Conservation (phyloP, 2,329 filamentous ascomycete species). For the Cytospora piceicola region DNA sequence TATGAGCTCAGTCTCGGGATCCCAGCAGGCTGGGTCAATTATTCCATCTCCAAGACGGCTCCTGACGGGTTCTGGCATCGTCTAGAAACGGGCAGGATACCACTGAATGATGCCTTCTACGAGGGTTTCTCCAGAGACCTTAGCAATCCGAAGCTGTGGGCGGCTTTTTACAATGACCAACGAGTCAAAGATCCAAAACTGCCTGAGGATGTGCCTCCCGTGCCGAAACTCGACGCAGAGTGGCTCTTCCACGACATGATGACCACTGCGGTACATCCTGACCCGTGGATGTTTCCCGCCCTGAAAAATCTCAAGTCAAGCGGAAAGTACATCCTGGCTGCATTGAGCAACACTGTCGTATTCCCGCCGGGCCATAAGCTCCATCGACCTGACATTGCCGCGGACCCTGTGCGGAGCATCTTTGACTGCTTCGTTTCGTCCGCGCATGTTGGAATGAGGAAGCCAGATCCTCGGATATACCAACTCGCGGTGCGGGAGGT, state of each 20-base stretch:
- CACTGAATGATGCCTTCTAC: slow-evolving; percentile 77
- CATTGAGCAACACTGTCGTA: slow-evolving; percentile 86
- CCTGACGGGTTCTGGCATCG: slow-evolving; percentile 86
- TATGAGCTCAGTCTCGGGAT: slow-evolving; percentile 80
- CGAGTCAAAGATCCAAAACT: slow-evolving; percentile 47
- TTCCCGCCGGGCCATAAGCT: slow-evolving; percentile 78
- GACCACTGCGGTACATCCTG: slow-evolving; percentile 67
- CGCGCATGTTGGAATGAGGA: slow-evolving; percentile 84
- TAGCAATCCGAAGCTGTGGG: slow-evolving; percentile 68
- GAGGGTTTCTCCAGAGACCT: slow-evolving; percentile 76
- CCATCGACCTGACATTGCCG: slow-evolving; percentile 55
- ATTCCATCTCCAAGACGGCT: slow-evolving; percentile 77
- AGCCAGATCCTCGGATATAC: slow-evolving; percentile 85
- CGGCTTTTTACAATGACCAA: slow-evolving; percentile 59
- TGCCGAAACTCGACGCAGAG: slow-evolving; percentile 77
- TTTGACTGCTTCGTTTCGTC: slow-evolving; percentile 91
- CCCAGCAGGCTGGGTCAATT: slow-evolving; percentile 88
- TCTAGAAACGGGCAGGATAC: slow-evolving; percentile 82
- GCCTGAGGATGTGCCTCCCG: slow-evolving; percentile 54
- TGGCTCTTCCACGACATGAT: slow-evolving; percentile 93
- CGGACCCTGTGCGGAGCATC: slow-evolving; percentile 62
- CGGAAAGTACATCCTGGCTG: slow-evolving; percentile 73
- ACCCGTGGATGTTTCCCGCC: slow-evolving; percentile 89
- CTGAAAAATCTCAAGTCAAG: slow-evolving; percentile 68
- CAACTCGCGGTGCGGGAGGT: slow-evolving; percentile 69